Base-by-base conservation (phyloP, 139 green algal species). In the Yamagishiella unicocca region DNA sequence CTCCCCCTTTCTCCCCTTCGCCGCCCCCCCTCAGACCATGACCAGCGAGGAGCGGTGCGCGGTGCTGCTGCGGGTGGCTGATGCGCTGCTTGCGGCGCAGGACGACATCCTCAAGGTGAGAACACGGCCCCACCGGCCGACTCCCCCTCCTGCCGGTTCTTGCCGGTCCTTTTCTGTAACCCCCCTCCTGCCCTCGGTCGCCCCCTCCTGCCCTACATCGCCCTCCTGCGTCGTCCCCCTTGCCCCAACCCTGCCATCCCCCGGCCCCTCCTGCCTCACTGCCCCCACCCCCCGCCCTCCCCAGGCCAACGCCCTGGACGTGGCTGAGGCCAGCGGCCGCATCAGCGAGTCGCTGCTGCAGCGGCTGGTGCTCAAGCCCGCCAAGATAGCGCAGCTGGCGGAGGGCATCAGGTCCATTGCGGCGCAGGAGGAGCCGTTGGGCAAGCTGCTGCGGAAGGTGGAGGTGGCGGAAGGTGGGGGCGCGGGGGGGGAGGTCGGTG, bases 331-430 rank as follows among this genome's bases (percentile, higher is more conserved):
- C 27, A 45, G 53, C 37, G 90, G 92, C 62, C 93, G 93, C 79
- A 95, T 97, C 67, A 64, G 45, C 25, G 94, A 98, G 19, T 82
- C 94, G 17, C 92, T 99, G 73, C 92, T 99, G 87, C 95, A 99
- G 91, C 96, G 98, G 0, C 94, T 99, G 62, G 90, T 94, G 42
- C 92, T 99, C 22, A 99, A 99, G 90, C 95, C 94, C 2, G 89
- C 93, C 67, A 99, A 99, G 93, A 96, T 99, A 64, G 55, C 93
- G 37, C 95, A 98, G 89, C 92, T 99, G 37, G 95, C 95, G 46
- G 93, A 95, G 33, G 97, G 98, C 83, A 97, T 99, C 67, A 93
- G 97, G 1, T 89, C 95, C 45, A 98, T 99, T 68, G 97, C 96
- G 10, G 82, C 80, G 38, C 58, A 79, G 74, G 93, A 97, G 35